A percentile compares a stretch with the other conserved stretches of the same genome.
Evolutionary conservation across 202 grass and related monocot species (phyloP).

Genomic region (Hordeum pubiflorum): DNA sequence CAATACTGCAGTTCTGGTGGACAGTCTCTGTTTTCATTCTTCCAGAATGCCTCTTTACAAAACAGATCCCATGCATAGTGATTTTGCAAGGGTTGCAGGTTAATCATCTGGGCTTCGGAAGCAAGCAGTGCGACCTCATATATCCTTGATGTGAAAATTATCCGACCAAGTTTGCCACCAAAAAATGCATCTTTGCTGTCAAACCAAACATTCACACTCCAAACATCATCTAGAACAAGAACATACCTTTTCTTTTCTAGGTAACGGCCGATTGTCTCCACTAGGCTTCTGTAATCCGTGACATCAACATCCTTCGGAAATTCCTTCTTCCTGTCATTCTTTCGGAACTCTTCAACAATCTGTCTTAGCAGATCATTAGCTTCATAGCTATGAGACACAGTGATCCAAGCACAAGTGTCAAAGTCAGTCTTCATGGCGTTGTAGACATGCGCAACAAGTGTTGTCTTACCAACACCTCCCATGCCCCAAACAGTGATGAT

Average conservation of each 20-base stretch:
- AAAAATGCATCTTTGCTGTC: slow-evolving; percentile 25
- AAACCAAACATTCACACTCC: slow-evolving; percentile 36
- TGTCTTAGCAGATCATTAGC: slow-evolving; percentile 33
- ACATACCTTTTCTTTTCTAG: slow-evolving; percentile 38
- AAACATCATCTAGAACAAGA: slow-evolving; percentile 53
- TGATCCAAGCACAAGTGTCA: slow-evolving; percentile 46
- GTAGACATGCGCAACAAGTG: slow-evolving; percentile 39
- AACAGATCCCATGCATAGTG: slow-evolving; percentile 22
- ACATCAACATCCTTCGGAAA: slow-evolving; percentile 16
- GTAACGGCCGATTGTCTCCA: slow-evolving; percentile 29
- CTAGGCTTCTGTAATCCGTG: slow-evolving; percentile 30
- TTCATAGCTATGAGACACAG: slow-evolving; percentile 41
- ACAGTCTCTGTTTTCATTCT: neutral
- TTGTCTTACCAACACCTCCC: slow-evolving; percentile 41
- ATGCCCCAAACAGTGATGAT: slow-evolving; percentile 28
- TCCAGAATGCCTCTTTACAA: slow-evolving; percentile 3
- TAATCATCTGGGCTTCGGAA: slow-evolving; percentile 16
- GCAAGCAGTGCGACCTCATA: neutral
- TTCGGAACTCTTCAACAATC: slow-evolving; percentile 27
- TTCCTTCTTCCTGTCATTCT: slow-evolving; percentile 31
- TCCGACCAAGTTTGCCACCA: slow-evolving; percentile 13
- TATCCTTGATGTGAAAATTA: slow-evolving; percentile 17
- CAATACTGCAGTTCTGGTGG: neutral
- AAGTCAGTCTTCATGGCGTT: slow-evolving; percentile 29
- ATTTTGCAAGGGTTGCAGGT: slow-evolving; percentile 37